Base-by-base conservation (phyloP, 495 filamentous ascomycete species). In the Friedmanniomyces endolithicus region DNA sequence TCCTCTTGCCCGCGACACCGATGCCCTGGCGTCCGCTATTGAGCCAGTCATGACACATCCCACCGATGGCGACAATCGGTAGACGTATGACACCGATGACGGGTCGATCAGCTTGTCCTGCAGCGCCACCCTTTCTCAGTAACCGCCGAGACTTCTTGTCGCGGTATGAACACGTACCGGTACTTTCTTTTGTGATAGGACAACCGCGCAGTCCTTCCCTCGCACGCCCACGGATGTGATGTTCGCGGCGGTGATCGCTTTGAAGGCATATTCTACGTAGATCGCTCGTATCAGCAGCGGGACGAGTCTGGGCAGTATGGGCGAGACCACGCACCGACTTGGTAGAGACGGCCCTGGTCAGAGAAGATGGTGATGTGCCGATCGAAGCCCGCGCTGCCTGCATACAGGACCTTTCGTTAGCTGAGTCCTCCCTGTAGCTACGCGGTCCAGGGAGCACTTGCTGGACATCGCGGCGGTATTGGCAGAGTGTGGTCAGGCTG, bases 311-410 rank as follows among this genome's bases (percentile, higher is more conserved):
- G n/a, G n/a, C n/a, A n/a, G 35, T 46, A 31, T 39, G 11, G 17
- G 27, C 29, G 20, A 16, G 35, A 25, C 29, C 39, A 85, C 90
- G 63, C 78, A 98, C 94, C 92, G 68, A 98, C 92, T 95, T 98
- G 92, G 72, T 96, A 98, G 70, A 98, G 75, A 71, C 92, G 80
- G 65, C 92, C 92, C 70, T 95, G 88, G 70, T 98, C 92, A 39
- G 94, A 97, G 78, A 98, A 98, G 81, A 98, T 97, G 65, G 92
- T 98, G 64, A 98, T 97, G 70, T 98, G 92, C 77, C 92, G 80
- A 72, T 98, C 92, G 75, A 90, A 96, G 59, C 87, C 89, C 67
- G 90, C 88, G 76, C 86, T 94, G 74, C 88, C 90, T 95, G 66
- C 69, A 45, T 31, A 34, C 4, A 27, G 22, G 24, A 48, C 20